Conservation (phyloP, 2,329 filamentous ascomycete genomes). For the Neofusicoccum umdonicola region DNA sequence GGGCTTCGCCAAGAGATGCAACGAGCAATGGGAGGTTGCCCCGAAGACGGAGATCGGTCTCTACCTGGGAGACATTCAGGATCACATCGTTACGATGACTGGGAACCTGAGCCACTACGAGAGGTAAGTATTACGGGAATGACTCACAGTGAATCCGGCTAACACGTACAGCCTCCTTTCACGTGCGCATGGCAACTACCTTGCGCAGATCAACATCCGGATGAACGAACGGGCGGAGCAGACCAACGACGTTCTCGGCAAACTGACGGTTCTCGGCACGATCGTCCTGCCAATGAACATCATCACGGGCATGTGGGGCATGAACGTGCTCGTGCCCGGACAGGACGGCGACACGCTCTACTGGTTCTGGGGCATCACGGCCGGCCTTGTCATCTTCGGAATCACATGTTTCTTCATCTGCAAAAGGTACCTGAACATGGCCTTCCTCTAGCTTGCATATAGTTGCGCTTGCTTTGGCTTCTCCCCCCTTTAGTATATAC, state of each 20-base stretch:
- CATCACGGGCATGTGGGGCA: slow-evolving; percentile 96
- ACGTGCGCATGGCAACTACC: slow-evolving; percentile 90
- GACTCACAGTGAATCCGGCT: slow-evolving; percentile 15
- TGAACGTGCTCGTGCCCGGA: slow-evolving; percentile 96
- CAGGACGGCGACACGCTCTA: slow-evolving; percentile 71
- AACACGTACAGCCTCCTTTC: slow-evolving; percentile 69
- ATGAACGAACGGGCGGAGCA: slow-evolving; percentile 98
- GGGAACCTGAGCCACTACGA: slow-evolving; percentile 94
- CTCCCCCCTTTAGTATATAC: slow-evolving; percentile 1
- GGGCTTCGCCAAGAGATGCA: slow-evolving; percentile 96
- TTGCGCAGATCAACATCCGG: slow-evolving; percentile 98
- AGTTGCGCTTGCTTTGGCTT: neutral
- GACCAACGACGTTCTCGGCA: slow-evolving; percentile 91
- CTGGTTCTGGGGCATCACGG: slow-evolving; percentile 62
- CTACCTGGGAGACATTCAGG: slow-evolving; percentile 96
- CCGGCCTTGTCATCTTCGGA: slow-evolving; percentile 74
- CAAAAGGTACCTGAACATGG: slow-evolving; percentile 66
- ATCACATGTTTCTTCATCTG: slow-evolving; percentile 76
- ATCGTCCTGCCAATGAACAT: slow-evolving; percentile 99
- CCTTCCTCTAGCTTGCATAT: slow-evolving; percentile 13
- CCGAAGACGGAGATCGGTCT: slow-evolving; percentile 95
- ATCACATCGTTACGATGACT: slow-evolving; percentile 99
- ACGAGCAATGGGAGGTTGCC: slow-evolving; percentile 95
- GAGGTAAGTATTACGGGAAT: slow-evolving; percentile 60
- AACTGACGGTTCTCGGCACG: slow-evolving; percentile 91